These are phyloP conservation scores for Verticillium nubilum DNA, from an alignment of 2,329 filamentous ascomycete species.

Conservation along the genomic window DNA sequence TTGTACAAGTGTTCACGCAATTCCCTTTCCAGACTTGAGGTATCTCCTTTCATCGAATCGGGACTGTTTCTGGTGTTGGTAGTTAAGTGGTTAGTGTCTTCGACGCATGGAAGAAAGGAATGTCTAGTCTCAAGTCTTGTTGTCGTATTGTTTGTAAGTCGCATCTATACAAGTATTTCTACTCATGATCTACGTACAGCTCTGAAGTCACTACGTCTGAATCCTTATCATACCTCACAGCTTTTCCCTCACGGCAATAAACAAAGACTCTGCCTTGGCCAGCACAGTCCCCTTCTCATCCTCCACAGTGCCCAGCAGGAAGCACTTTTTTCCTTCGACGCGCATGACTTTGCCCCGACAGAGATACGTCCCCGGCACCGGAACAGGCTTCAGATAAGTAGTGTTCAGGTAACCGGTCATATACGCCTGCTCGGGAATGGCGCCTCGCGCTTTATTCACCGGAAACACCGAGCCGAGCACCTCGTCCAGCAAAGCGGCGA, in stretches of 20 bases:
- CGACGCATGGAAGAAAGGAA: too few relatives aligned
- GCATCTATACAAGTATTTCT: too few relatives aligned
- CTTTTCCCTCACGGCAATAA: conserved; percentile 7
- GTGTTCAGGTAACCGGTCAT: conserved; percentile 30
- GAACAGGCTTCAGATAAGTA: conserved; percentile 25
- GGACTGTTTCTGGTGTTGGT: too few relatives aligned
- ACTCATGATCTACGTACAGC: too few relatives aligned
- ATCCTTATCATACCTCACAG: conserved; percentile 2
- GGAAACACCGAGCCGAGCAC: conserved; percentile 28
- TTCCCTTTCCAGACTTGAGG: too few relatives aligned
- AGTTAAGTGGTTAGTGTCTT: too few relatives aligned
- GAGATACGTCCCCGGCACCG: conserved; percentile 22
- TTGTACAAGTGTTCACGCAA: too few relatives aligned
- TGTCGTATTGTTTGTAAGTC: too few relatives aligned
- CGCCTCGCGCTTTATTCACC: conserved; percentile 25
- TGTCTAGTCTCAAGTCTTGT: too few relatives aligned
- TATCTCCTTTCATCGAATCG: too few relatives aligned
- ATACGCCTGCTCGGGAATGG: conserved; percentile 18
- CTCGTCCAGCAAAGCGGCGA: conserved; percentile 31
- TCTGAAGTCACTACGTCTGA: too few relatives aligned
- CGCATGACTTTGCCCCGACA: conserved; percentile 24
- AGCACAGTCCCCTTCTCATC: conserved; percentile 22
- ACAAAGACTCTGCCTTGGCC: conserved; percentile 18
- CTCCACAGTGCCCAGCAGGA: conserved; percentile 23
- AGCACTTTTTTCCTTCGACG: conserved; percentile 28